Percentiles rank a stretch among this genome's conserved stretches.
These are phyloP conservation scores for Kalaharituber pfeilii DNA, from an alignment of 2,329 filamentous ascomycete species.

Conservation along the genomic window DNA sequence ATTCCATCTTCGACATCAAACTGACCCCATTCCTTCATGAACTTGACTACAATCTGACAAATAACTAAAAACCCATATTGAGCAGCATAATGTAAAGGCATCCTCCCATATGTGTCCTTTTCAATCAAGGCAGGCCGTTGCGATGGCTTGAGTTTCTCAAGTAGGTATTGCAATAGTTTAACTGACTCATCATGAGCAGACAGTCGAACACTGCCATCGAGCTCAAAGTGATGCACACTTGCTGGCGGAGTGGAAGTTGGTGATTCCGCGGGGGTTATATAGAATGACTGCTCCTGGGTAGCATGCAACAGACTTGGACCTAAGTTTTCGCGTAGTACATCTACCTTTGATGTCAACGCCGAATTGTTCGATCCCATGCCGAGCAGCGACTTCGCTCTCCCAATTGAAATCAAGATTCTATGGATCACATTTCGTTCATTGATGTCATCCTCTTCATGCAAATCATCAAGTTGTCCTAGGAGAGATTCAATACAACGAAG, in stretches of 20 bases:
- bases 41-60: slow-evolving; percentile 68
- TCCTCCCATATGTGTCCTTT: slow-evolving; percentile 61
- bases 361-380: neutral
- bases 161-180: slow-evolving; percentile 42
- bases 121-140: slow-evolving; percentile 52
- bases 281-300: slow-evolving; percentile 42
- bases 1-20: slow-evolving; percentile 75
- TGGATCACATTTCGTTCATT: slow-evolving; percentile 90
- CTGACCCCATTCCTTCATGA: slow-evolving; percentile 76
- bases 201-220: slow-evolving; percentile 41
- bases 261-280: slow-evolving; percentile 61
- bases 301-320: neutral
- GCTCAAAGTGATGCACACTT: slow-evolving; percentile 31
- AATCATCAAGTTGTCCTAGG: slow-evolving; percentile 46
- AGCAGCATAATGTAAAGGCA: slow-evolving; percentile 82
- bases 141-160: slow-evolving; percentile 49
- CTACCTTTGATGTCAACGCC: neutral
- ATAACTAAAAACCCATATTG: slow-evolving; percentile 90
- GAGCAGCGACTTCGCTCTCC: slow-evolving; percentile 45
- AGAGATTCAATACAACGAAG: slow-evolving; percentile 54
- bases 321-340: neutral
- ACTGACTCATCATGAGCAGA: slow-evolving; percentile 50
- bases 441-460: slow-evolving; percentile 81
- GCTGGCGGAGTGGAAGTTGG: slow-evolving; percentile 42
- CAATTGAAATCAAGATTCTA: slow-evolving; percentile 78